Evolutionary conservation across 2,329 filamentous ascomycete genomes (phyloP), one percentile per base, ranked within the genome.

Genomic region (Grosmannia serpens): DNA sequence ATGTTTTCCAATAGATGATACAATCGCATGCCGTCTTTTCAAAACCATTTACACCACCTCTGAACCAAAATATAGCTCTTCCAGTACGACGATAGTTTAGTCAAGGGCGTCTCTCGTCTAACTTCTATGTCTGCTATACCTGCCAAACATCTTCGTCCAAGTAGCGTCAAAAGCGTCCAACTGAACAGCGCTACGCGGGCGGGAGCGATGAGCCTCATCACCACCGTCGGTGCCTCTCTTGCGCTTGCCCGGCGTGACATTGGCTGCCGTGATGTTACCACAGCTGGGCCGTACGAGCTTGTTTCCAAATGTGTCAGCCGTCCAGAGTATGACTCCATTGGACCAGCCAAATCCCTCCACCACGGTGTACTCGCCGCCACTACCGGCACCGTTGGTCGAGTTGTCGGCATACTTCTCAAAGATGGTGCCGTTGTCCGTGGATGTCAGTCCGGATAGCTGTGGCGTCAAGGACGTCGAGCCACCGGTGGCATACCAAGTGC

Each of bases 311-410:
- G 75, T 76, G 64, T 87, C 85, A 10, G 78, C 83, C 1, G 77
- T 74, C 83, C 84, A 87, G 56, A 88, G 80, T 33, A 87, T 68
- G 56, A 87, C 83, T 33, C 85, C 85, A 63, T 87, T 87, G 1
- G 81, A 82, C 85, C 85, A 88, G 8, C 84, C 85, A 64, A 88
- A 88, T 1, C 85, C 84, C 70, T 86, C 82, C 3, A 86, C 84
- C 7, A 87, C 84, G 57, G 80, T 77, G 67, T 87, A 87, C 73
- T 87, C 85, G 62, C 85, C 85, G 7, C 85, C 85, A 8, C 81
- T 73, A 31, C 85, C 85, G 1, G 80, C 82, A 0, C 77, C 78
- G 62, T 85, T 84, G 52, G 77, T 82, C 9, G 78, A 70, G 59
- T 79, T 79, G 63, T 85, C 81, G 15, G 73, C 74, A 66, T 87